phyloP scores from a whole-genome alignment of 495 filamentous ascomycete species.

The Aspergillus sparsus region DNA sequence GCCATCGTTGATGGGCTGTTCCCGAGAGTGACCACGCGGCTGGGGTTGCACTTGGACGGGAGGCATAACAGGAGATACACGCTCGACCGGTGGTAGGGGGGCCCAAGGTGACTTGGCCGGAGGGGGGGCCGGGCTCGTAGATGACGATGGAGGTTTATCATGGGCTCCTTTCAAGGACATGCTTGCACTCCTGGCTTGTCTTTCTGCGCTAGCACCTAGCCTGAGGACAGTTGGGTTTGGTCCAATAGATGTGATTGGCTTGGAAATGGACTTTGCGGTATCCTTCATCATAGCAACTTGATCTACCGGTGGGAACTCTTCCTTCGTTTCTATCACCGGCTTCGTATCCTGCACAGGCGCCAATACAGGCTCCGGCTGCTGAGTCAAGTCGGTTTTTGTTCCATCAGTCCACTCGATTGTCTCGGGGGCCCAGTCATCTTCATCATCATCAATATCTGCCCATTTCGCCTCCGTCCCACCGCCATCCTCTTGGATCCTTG shows the following conservation, averaged over 20 bases:
- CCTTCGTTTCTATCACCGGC: conserved; percentile 31
- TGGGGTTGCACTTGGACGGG: conserved; percentile 41
- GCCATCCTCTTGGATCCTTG: conserved; percentile 79
- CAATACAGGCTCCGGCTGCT: conserved; percentile 39
- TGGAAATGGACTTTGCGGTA: conserved; percentile 39
- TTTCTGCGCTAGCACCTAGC: conserved; percentile 52
- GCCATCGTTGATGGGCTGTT: conserved; percentile 37
- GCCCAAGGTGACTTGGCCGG: conserved; percentile 93
- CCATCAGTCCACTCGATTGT: conserved; percentile 97
- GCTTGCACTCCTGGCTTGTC: conserved; percentile 53
- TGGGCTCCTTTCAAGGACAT: conserved; percentile 65
- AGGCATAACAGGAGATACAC: conserved; percentile 65
- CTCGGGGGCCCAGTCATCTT: conserved; percentile 97
- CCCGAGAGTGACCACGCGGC: conserved; percentile 32
- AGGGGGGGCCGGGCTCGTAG: conserved; percentile 73
- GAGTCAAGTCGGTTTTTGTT: conserved; percentile 82
- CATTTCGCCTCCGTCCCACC: conserved; percentile 85
- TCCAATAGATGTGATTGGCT: conserved; percentile 50
- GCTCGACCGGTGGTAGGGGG: conserved; percentile 78
- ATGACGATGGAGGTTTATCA: conserved; percentile 75
- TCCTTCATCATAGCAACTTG: conserved; percentile 31
- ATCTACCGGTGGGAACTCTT: conserved; percentile 26
- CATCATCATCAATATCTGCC: conserved; percentile 98
- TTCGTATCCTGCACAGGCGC: conserved; percentile 26
- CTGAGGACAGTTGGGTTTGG: conserved; percentile 57